phyloP scores from a whole-genome alignment of 345 rosid species.

The Gossypioides kirkii region DNA sequence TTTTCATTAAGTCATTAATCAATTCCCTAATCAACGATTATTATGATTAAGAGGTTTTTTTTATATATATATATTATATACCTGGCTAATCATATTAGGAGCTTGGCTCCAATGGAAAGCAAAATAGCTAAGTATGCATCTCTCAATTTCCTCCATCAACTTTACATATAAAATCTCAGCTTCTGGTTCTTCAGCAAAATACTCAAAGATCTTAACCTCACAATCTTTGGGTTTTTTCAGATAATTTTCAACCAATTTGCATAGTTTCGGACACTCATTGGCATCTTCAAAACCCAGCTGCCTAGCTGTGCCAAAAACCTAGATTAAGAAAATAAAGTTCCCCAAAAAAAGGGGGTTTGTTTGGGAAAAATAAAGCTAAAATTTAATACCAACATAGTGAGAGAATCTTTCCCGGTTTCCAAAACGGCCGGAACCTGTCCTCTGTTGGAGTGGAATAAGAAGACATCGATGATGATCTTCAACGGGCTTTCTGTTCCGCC shows the following conservation, averaged over 20 bases:
- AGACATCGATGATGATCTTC: constrained; percentile 16
- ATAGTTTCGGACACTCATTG: constrained; percentile 59
- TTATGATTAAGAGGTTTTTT: neutral
- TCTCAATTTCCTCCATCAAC: constrained; percentile 71
- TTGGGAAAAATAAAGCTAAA: neutral
- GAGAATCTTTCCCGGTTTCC: constrained; percentile 69
- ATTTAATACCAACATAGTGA: constrained; percentile 66
- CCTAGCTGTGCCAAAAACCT: constrained; percentile 43
- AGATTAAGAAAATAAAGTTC: neutral
- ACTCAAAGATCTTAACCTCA: constrained; percentile 55
- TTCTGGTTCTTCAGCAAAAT: constrained; percentile 43
- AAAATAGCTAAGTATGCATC: constrained; percentile 76
- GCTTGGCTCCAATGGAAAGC: constrained; percentile 89
- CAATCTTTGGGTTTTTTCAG: constrained; percentile 49
- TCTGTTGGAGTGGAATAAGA: constrained; percentile 39
- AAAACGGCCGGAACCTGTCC: constrained; percentile 51
- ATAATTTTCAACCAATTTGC: constrained; percentile 62
- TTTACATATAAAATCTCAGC: constrained; percentile 52
- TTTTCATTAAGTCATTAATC: neutral
- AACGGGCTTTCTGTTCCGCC: constrained; percentile 20
- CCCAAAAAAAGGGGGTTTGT: neutral
- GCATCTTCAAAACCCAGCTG: constrained; percentile 77
- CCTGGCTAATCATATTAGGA: constrained; percentile 60
- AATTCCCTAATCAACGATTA: neutral
- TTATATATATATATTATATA: neutral